Evolutionary conservation across 768 basidiomycete species (phyloP), one percentile per base, ranked within the genome.

Genomic region (Exidia glandulosa): DNA sequence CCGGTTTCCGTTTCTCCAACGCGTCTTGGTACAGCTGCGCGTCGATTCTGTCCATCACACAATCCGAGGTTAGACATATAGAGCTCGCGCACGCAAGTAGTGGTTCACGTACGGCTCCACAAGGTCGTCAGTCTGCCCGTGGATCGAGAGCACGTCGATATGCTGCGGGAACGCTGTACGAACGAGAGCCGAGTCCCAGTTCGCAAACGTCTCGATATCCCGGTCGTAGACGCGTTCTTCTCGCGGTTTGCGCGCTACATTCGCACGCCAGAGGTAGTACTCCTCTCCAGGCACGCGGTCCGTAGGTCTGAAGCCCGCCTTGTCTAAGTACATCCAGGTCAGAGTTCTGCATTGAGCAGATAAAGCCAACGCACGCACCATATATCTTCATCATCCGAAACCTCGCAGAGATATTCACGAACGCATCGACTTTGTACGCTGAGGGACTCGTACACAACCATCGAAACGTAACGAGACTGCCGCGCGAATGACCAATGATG

Each of bases 401-500:
- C 57, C 90, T 79, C 5, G 84, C 88, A 19, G 88, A 83, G 29
- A 79, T 83, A 65, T 91, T 91, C 47, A 91, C 83, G 59, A 84
- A 85, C 5, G 79, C 81, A 9, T 79, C 71, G 45, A 86, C 81
- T 47, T 67, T 71, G 60, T 71, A 75, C 29, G 83, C 86, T 63
- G 83, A 82, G 52, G 80, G 75, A 1, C 82, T 75, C 16, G 79
- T 82, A 66, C 84, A 83, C 29, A 89, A 65, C 88, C 89, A 92
- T 60, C 77, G 74, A 67, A 86, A 80, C 0, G 76, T 80, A 23
- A 79, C 81, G n/a, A 90, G 69, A 27, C 85, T 81, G 6, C 86
- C 90, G 34, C 88, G 82, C 16, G 89, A 92, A 70, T 93, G 90
- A 1, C 84, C 88, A 5, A 93, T 79, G 37, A 92, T 68, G 58